A percentile compares a stretch with the other conserved stretches of the same genome.
phyloP scores from a whole-genome alignment of 2,329 filamentous ascomycete genomes.

The Atkinsonella hypoxylon region DNA sequence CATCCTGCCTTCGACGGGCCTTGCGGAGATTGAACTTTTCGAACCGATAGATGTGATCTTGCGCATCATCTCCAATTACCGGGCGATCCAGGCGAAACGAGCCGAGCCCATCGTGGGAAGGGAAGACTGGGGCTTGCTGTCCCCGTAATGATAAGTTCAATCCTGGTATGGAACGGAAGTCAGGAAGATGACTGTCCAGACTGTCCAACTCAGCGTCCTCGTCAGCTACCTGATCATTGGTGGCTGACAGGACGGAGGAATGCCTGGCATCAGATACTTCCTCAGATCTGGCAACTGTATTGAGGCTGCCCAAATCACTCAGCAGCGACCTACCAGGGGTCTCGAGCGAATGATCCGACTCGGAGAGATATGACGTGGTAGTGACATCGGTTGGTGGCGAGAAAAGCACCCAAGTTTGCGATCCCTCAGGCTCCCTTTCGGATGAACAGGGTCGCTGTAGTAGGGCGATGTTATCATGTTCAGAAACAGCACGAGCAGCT shows the following conservation, averaged over 20 bases:
- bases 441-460: constrained; percentile 12
- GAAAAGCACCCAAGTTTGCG: constrained; percentile 95
- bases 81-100: constrained; percentile 60
- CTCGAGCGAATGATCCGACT: constrained; percentile 52
- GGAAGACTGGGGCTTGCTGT: constrained; percentile 58
- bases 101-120: constrained; percentile 82
- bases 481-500: constrained; percentile 28
- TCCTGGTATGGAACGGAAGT: constrained; percentile 57
- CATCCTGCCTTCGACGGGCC: constrained; percentile 41
- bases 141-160: constrained; percentile 13
- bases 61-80: constrained; percentile 43
- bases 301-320: constrained; percentile 71
- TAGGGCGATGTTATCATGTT: constrained; percentile 20
- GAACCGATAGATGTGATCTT: constrained; percentile 82
- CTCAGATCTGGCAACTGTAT: constrained; percentile 52
- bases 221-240: constrained; percentile 31
- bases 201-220: constrained; percentile 81
- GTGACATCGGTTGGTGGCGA: constrained; percentile 56
- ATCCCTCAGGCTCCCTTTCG: constrained; percentile 45
- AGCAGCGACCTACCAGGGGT: constrained; percentile 58
- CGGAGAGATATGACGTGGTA: constrained; percentile 56
- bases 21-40: constrained; percentile 71
- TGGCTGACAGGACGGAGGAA: constrained; percentile 24
- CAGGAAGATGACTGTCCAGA: constrained; percentile 81
- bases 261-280: constrained; percentile 32